Evolutionary conservation across 768 basidiomycete genomes (phyloP).

Genomic region (Russula ochroleuca): DNA sequence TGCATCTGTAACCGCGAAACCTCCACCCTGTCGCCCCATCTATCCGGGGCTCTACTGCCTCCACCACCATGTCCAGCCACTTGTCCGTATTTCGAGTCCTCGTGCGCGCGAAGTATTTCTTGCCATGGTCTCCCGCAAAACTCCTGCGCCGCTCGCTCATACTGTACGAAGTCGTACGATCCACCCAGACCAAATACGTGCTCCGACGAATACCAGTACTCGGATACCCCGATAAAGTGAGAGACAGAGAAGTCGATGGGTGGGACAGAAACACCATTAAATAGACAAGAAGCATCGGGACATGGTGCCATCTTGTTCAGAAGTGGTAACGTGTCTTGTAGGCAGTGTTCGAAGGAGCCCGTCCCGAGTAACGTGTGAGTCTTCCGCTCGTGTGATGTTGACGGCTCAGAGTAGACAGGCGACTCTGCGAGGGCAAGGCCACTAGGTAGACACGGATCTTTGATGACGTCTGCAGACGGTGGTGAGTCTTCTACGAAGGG

Average conservation of each 20-base stretch:
- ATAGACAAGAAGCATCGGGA: slow-evolving; percentile 79
- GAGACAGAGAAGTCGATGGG: slow-evolving; percentile 91
- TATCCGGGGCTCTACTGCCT: slow-evolving; percentile 55
- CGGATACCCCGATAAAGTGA: slow-evolving; percentile 94
- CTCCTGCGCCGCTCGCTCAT: slow-evolving; percentile 84
- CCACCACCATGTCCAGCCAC: slow-evolving; percentile 57
- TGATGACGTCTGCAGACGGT: slow-evolving; percentile 41
- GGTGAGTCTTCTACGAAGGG: slow-evolving; percentile 28
- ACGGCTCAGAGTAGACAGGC: slow-evolving; percentile 42
- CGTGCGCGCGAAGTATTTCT: slow-evolving; percentile 65
- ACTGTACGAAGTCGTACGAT: slow-evolving; percentile 92
- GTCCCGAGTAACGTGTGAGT: slow-evolving; percentile 72
- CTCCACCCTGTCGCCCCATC: slow-evolving; percentile 74
- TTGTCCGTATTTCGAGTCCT: slow-evolving; percentile 44
- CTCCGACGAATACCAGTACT: slow-evolving; percentile 99
- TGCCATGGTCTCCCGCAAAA: slow-evolving; percentile 83
- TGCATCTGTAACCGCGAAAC: slow-evolving; percentile 89
- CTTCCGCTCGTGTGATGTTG: slow-evolving; percentile 44
- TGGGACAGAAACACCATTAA: slow-evolving; percentile 92
- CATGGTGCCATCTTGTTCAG: slow-evolving; percentile 85
- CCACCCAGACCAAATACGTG: slow-evolving; percentile 95
- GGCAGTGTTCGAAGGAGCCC: slow-evolving; percentile 85
- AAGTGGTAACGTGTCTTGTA: slow-evolving; percentile 65
- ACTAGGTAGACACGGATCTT: slow-evolving; percentile 89
- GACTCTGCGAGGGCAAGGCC: slow-evolving; percentile 59